phyloP scores from a whole-genome alignment of 73 alveolate species.

The Paramecium caudatum region DNA sequence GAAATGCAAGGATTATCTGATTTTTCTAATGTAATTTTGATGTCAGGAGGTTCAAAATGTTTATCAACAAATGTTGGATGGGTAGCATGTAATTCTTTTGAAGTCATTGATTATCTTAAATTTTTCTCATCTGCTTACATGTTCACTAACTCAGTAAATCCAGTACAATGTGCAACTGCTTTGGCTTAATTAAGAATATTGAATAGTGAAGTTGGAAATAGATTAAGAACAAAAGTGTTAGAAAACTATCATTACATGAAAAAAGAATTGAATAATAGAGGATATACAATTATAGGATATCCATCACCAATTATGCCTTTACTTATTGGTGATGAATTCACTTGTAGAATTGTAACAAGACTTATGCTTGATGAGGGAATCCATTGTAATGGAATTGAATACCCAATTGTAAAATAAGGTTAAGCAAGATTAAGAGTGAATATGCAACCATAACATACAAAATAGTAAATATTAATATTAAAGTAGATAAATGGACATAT shows the following conservation, averaged over 20 bases:
- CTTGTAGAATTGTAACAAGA: constrained; percentile 76
- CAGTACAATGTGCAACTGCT: constrained; percentile 74
- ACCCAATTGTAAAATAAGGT: constrained; percentile 68
- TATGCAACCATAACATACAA: constrained; percentile 74
- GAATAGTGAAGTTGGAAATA: constrained; percentile 62
- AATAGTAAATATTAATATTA: constrained; percentile 22
- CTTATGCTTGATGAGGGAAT: constrained; percentile 76
- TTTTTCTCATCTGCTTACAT: constrained; percentile 70
- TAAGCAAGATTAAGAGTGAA: constrained; percentile 77
- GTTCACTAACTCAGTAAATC: constrained; percentile 77
- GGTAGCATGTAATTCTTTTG: constrained; percentile 61
- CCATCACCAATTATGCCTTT: constrained; percentile 76
- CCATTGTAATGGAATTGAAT: constrained; percentile 77
- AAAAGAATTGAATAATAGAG: constrained; percentile 58
- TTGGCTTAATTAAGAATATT: constrained; percentile 76
- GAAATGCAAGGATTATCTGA: constrained; percentile 68
- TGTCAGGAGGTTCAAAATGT: constrained; percentile 79
- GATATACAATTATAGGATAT: constrained; percentile 66
- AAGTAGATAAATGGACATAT: constrained; percentile 69
- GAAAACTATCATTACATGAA: constrained; percentile 75
- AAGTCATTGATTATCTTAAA: constrained; percentile 75
- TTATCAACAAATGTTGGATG: constrained; percentile 76
- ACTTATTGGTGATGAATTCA: constrained; percentile 69
- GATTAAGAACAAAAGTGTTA: constrained; percentile 58
- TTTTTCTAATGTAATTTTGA: constrained; percentile 72